Evolutionary conservation across 129 eudicot genomes (phyloP).

Genomic region (Pseudognaphalium luteoalbum): DNA sequence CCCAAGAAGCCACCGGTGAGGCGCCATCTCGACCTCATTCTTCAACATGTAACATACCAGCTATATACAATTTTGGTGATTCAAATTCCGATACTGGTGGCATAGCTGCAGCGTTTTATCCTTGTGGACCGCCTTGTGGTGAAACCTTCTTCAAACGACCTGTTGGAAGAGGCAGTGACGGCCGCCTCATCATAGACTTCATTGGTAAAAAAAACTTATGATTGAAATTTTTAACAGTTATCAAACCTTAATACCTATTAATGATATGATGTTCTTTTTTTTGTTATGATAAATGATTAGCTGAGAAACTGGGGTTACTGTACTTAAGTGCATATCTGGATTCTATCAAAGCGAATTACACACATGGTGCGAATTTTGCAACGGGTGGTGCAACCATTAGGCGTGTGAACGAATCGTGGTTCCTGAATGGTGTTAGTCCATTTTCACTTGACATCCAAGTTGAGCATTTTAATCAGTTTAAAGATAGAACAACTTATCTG

Average conservation of each 20-base stretch:
- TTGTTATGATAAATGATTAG: constrained; percentile 29
- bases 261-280: neutral
- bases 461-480: constrained; percentile 59
- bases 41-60: constrained; percentile 44
- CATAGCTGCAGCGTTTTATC: constrained; percentile 65
- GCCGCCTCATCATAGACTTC: constrained; percentile 79
- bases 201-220: constrained; percentile 41
- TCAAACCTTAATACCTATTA: neutral
- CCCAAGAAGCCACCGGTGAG: constrained; percentile 25
- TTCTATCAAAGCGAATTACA: constrained; percentile 53
- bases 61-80: constrained; percentile 81
- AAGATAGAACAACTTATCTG: constrained; percentile 51
- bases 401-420: constrained; percentile 59
- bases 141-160: constrained; percentile 62
- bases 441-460: constrained; percentile 68
- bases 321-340: constrained; percentile 69
- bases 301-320: constrained; percentile 59
- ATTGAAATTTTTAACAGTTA: too few species aligned
- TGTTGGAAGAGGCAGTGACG: constrained; percentile 59
- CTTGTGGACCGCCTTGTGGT: constrained; percentile 49
- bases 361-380: constrained; percentile 81
- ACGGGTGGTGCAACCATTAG: constrained; percentile 74
- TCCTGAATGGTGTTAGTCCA: constrained; percentile 50
- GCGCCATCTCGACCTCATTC: constrained; percentile 25
- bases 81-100: constrained; percentile 91